Conservation (phyloP, 2,329 filamentous ascomycete species). For the Monosporascus sp. region DNA sequence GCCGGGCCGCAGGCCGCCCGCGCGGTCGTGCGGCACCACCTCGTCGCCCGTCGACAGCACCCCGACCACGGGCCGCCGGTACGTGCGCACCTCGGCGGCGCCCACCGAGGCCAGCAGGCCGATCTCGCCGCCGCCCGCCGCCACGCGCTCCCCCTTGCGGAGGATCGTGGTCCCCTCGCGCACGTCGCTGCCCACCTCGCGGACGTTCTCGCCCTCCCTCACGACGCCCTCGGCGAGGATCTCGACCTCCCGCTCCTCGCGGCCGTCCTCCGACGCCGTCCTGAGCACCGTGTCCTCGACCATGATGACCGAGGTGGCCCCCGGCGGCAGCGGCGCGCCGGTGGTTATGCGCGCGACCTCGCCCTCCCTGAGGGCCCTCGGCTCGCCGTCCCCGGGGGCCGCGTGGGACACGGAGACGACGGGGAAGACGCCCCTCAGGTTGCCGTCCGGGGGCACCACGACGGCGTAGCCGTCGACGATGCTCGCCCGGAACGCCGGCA, state of each 20-base stretch:
- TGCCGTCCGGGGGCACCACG: slow-evolving; percentile 57
- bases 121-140: slow-evolving; percentile 82
- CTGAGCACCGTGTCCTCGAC: slow-evolving; percentile 86
- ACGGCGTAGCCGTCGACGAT: slow-evolving; percentile 97
- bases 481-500: slow-evolving; percentile 90
- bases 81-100: slow-evolving; percentile 64
- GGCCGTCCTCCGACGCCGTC: slow-evolving; percentile 69
- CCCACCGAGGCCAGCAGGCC: slow-evolving; percentile 85
- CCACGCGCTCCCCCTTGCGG: slow-evolving; percentile 73
- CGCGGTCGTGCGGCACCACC: slow-evolving; percentile 68
- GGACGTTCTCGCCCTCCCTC: slow-evolving; percentile 76
- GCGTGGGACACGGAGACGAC: slow-evolving; percentile 86
- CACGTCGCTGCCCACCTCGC: slow-evolving; percentile 88
- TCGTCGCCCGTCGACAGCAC: slow-evolving; percentile 94
- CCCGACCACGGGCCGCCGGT: slow-evolving; percentile 71
- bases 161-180: slow-evolving; percentile 64
- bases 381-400: slow-evolving; percentile 56
- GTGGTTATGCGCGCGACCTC: slow-evolving; percentile 90
- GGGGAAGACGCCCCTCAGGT: slow-evolving; percentile 74
- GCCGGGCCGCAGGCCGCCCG: slow-evolving; percentile 61
- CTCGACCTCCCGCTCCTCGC: slow-evolving; percentile 82
- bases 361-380: slow-evolving; percentile 60
- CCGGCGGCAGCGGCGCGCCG: slow-evolving; percentile 81
- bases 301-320: slow-evolving; percentile 90
- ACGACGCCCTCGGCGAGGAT: slow-evolving; percentile 72